A percentile compares a stretch with the other conserved stretches of the same genome.
Evolutionary conservation across 768 basidiomycete genomes (phyloP).

Genomic region (Mycena venus): DNA sequence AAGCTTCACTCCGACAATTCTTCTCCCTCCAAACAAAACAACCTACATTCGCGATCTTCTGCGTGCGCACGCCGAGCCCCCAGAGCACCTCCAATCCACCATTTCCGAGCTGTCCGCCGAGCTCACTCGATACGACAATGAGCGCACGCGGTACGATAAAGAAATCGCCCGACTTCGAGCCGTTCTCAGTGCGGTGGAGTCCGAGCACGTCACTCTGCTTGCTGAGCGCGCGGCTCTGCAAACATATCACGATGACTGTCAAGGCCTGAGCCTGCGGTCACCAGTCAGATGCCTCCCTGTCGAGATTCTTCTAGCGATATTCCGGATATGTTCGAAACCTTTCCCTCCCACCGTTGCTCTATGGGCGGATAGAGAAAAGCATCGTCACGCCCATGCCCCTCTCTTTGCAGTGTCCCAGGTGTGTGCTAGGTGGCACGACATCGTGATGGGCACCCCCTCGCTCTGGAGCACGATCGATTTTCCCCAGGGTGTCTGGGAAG

Average conservation of each 20-base stretch:
- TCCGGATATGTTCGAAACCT: constrained; percentile 17
- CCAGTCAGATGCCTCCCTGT: constrained; percentile 20
- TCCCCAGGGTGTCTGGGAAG: constrained; percentile 16
- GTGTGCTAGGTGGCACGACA: constrained; percentile 26
- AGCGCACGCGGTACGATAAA: constrained; percentile 21
- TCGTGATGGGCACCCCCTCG: constrained; percentile 24
- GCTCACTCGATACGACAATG: constrained; percentile 21
- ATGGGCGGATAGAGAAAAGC: constrained; percentile 24
- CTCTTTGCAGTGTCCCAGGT: constrained; percentile 23
- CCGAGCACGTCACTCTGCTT: constrained; percentile 5
- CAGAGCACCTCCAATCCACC: constrained; percentile 18
- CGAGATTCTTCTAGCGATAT: constrained; percentile 22
- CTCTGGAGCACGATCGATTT: constrained; percentile 28
- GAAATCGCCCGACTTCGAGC: constrained; percentile 16
- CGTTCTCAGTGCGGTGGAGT: constrained; percentile 6
- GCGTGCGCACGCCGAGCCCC: constrained; percentile 21
- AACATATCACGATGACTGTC: constrained; percentile 10
- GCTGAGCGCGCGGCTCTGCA: constrained; percentile 15
- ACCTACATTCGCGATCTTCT: constrained; percentile 5
- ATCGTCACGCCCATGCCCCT: constrained; percentile 21
- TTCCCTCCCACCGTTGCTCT: constrained; percentile 15
- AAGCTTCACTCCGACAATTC: constrained; percentile 22
- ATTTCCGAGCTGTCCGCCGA: constrained; percentile 24
- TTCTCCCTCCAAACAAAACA: constrained; percentile 11
- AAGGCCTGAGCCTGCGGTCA: constrained; percentile 17